Evolutionary conservation across 805 yeast genomes (phyloP).

Genomic region (Zygoascus biomembranicola): DNA sequence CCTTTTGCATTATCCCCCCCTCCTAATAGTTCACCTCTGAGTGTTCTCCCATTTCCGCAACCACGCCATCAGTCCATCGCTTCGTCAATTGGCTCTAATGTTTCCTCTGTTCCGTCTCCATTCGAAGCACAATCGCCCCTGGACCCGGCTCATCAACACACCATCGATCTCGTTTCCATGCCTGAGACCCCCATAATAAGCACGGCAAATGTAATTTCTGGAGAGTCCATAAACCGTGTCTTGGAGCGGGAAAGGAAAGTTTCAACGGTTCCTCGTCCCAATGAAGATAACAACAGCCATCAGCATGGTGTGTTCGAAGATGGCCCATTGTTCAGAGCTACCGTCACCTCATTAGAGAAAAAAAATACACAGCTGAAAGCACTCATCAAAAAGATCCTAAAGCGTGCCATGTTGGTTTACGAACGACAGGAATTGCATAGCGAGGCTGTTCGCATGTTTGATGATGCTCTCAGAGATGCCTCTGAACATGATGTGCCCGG

Average conservation of each 20-base stretch:
- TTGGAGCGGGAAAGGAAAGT: neutral
- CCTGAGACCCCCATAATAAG: neutral
- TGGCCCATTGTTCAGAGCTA: slow-evolving; percentile 37
- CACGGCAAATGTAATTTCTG: neutral
- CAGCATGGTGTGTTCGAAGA: slow-evolving; percentile 27
- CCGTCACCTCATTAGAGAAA: slow-evolving; percentile 32
- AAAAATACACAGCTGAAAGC: slow-evolving; percentile 28
- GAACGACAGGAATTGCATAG: slow-evolving; percentile 27
- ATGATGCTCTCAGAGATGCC: slow-evolving; percentile 24
- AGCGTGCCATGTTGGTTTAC: slow-evolving; percentile 26
- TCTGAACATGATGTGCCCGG: slow-evolving; percentile 27
- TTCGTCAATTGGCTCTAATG: neutral
- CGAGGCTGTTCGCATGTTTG: slow-evolving; percentile 29
- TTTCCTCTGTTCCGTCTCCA: neutral
- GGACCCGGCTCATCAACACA: neutral
- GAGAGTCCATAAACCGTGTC: neutral
- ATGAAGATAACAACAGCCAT: neutral
- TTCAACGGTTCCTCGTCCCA: neutral
- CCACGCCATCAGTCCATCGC: neutral
- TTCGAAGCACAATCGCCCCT: neutral
- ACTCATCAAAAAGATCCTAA: slow-evolving; percentile 30
- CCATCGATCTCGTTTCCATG: neutral
- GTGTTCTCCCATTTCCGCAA: neutral
- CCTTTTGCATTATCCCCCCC: neutral
- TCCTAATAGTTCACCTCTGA: neutral